Percentiles rank a stretch among this genome's conserved stretches.
Conservation (phyloP, 2,329 filamentous ascomycete genomes). For the Uncinocarpus reesii region DNA sequence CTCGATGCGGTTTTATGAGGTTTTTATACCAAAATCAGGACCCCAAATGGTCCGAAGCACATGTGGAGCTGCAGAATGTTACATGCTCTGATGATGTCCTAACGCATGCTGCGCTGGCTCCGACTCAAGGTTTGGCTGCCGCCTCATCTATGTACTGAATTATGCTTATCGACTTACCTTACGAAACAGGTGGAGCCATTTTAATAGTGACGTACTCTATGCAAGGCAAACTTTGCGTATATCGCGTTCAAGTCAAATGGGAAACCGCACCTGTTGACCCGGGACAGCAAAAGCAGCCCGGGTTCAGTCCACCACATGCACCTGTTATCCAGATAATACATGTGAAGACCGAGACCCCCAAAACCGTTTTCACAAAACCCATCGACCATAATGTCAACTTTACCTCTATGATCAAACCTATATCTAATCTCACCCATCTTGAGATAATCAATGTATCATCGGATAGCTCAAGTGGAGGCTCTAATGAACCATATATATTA, state of each 20-base stretch:
- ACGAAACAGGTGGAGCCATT: slow-evolving; percentile 23
- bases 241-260: slow-evolving; percentile 67
- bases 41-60: slow-evolving; percentile 59
- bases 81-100: slow-evolving; percentile 63
- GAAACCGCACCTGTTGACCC: slow-evolving; percentile 43
- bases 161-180: not conserved
- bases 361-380: slow-evolving; percentile 24
- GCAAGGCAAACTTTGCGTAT: slow-evolving; percentile 61
- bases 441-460: slow-evolving; percentile 59
- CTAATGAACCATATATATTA: slow-evolving; percentile 52
- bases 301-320: slow-evolving; percentile 9
- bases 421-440: slow-evolving; percentile 60
- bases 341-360: slow-evolving; percentile 30
- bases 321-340: slow-evolving; percentile 32
- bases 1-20: slow-evolving; percentile 60
- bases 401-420: slow-evolving; percentile 18
- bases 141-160: not conserved
- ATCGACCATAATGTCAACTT: slow-evolving; percentile 20
- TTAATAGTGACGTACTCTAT: slow-evolving; percentile 38
- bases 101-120: slow-evolving; percentile 65
- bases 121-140: slow-evolving; percentile 50
- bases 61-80: slow-evolving; percentile 63
- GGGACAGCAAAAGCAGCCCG: slow-evolving; percentile 34
- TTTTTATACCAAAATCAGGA: slow-evolving; percentile 69
- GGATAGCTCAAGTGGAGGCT: slow-evolving; percentile 47